Conservation (phyloP, 2,329 filamentous ascomycete genomes). For the Pseudocercospora fijiensis region DNA sequence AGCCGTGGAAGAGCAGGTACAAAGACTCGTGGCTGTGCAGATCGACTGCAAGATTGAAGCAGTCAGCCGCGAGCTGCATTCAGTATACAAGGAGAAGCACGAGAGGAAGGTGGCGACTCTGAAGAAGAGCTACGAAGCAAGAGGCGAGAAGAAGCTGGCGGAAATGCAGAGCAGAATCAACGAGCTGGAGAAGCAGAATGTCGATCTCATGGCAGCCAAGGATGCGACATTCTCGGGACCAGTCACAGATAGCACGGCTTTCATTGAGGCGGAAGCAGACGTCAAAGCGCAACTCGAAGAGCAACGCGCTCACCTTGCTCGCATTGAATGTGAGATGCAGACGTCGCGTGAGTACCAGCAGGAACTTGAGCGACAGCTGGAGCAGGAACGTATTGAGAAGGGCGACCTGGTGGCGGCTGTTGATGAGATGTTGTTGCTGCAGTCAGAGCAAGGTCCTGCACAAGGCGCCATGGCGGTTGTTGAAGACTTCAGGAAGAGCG, state of each 20-base stretch:
- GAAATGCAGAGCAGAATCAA: slow-evolving; percentile 73
- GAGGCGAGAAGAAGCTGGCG: slow-evolving; percentile 83
- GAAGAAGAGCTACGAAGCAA: slow-evolving; percentile 75
- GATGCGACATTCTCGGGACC: slow-evolving; percentile 65
- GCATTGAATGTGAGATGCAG: slow-evolving; percentile 69
- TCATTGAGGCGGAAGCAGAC: slow-evolving; percentile 32
- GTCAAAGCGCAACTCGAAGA: slow-evolving; percentile 57
- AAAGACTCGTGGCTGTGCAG: slow-evolving; percentile 56
- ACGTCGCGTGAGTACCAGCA: slow-evolving; percentile 70
- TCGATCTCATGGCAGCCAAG: slow-evolving; percentile 65
- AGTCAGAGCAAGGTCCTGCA: slow-evolving; percentile 45
- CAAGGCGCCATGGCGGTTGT: slow-evolving; percentile 42
- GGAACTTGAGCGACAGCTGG: slow-evolving; percentile 66
- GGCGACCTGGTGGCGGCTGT: slow-evolving; percentile 77
- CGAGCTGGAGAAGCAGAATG: slow-evolving; percentile 70
- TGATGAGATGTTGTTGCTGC: slow-evolving; percentile 78
- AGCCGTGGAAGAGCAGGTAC: slow-evolving; percentile 46
- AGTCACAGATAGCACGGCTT: slow-evolving; percentile 22
- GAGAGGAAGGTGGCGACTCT: slow-evolving; percentile 92
- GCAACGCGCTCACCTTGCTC: slow-evolving; percentile 69
- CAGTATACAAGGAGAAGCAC: slow-evolving; percentile 94
- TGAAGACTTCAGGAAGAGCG: slow-evolving; percentile 56
- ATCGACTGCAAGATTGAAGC: slow-evolving; percentile 86
- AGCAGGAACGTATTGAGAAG: slow-evolving; percentile 77
- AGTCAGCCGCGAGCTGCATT: slow-evolving; percentile 75